Conservation (phyloP, 2,329 filamentous ascomycete species). For the Zymoseptoria pseudotritici region DNA sequence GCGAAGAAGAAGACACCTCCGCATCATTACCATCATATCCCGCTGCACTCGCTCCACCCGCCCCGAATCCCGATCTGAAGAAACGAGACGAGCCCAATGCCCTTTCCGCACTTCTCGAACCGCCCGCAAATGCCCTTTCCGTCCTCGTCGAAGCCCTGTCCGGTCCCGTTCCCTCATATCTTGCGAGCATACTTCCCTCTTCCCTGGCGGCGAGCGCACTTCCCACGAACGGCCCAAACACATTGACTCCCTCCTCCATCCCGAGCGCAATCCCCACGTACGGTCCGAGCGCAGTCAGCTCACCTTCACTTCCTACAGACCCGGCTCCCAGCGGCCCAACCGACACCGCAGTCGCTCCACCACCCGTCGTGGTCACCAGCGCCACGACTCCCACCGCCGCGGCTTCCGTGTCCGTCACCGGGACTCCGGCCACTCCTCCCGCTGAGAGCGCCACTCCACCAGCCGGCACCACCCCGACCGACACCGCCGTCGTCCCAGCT, state of each 20-base stretch:
- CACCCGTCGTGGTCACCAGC: conserved; percentile 5
- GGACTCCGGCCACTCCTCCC: background rate
- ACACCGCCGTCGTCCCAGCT: background rate
- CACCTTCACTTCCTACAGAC: conserved; percentile 13
- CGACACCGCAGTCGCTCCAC: conserved; percentile 1
- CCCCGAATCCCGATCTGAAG: background rate
- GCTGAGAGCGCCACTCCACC: conserved; percentile 3
- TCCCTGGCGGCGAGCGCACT: conserved; percentile 3
- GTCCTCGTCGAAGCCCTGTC: conserved; percentile 4
- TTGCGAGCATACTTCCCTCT: background rate
- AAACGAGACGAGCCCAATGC: conserved; percentile 9
- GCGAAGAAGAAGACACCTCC: conserved; percentile 5
- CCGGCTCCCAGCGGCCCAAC: conserved; percentile 5
- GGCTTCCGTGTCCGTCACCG: background rate
- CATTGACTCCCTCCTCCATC: conserved; percentile 1
- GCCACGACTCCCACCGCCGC: background rate
- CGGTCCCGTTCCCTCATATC: conserved; percentile 6
- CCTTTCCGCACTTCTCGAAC: conserved; percentile 12
- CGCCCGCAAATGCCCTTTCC: conserved; percentile 7
- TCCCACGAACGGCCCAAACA: background rate
- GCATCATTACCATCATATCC: conserved; percentile 5
- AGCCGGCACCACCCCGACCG: background rate
- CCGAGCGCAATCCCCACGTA: background rate
- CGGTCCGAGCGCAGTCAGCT: conserved; percentile 12
- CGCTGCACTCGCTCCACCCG: conserved; percentile 7